These are phyloP conservation scores for Penicillium sp. DNA, from an alignment of 2,329 filamentous ascomycete genomes.

Conservation along the genomic window DNA sequence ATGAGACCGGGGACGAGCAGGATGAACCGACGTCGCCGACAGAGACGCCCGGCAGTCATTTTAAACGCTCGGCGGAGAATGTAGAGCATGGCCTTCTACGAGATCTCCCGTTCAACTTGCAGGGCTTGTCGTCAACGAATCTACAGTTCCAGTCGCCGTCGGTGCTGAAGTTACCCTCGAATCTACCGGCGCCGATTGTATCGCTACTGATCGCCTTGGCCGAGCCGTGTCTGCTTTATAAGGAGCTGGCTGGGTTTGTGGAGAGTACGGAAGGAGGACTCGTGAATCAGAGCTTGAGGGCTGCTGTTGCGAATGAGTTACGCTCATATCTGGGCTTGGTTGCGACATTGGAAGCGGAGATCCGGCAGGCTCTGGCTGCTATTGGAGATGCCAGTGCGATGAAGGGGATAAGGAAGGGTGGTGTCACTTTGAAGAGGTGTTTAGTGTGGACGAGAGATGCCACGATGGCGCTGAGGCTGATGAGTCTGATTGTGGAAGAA, in stretches of 20 bases:
- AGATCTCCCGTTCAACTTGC: conserved; percentile 88
- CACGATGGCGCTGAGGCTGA: conserved; percentile 88
- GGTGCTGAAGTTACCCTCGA: conserved; percentile 72
- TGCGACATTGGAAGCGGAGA: conserved; percentile 89
- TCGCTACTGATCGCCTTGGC: conserved; percentile 86
- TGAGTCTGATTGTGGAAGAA: conserved; percentile 93
- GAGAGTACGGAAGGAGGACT: conserved; percentile 79
- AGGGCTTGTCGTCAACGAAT: conserved; percentile 86
- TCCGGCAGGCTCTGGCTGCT: conserved; percentile 74
- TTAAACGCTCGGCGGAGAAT: conserved; percentile 54
- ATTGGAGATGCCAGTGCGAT: conserved; percentile 62
- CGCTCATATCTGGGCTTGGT: conserved; percentile 88
- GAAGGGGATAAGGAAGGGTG: conserved; percentile 75
- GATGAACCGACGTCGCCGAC: conserved; percentile 15
- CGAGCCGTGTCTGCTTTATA: conserved; percentile 91
- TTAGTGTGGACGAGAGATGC: conserved; percentile 97
- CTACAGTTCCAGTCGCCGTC: conserved; percentile 72
- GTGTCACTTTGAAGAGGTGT: conserved; percentile 91
- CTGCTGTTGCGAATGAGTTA: conserved; percentile 81
- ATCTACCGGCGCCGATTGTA: conserved; percentile 79
- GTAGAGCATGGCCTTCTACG: conserved; percentile 68
- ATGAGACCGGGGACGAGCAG: conserved; percentile 27
- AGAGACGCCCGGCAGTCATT: conserved; percentile 35
- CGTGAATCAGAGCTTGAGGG: conserved; percentile 87
- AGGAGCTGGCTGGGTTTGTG: conserved; percentile 76